These are phyloP conservation scores for Carex scoparia DNA, from an alignment of 176 grass and related monocot genomes.

Conservation along the genomic window DNA sequence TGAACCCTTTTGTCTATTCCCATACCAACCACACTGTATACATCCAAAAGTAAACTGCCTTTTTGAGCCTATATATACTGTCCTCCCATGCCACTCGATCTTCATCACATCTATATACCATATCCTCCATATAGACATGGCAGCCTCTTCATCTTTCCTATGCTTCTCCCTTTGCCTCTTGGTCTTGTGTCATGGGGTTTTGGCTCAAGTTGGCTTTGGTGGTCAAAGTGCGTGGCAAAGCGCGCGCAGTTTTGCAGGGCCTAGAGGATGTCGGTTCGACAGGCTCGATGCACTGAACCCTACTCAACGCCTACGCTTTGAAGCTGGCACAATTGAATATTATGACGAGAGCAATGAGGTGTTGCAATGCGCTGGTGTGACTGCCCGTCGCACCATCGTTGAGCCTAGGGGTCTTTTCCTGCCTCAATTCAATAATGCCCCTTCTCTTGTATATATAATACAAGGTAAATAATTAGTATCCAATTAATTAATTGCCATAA, in stretches of 20 bases:
- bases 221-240: slow-evolving; percentile 23
- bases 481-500: neutral
- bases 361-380: slow-evolving; percentile 30
- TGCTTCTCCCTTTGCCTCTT: slow-evolving; percentile 13
- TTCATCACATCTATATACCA: neutral
- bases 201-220: slow-evolving; percentile 9
- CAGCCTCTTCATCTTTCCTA: neutral
- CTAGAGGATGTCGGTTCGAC: slow-evolving; percentile 30
- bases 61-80: slow-evolving; percentile 13
- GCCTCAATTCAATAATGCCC: slow-evolving; percentile 31
- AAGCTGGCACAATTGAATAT: slow-evolving; percentile 38
- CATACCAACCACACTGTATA: slow-evolving; percentile 10
- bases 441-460: slow-evolving; percentile 36
- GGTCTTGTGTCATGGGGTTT: slow-evolving; percentile 16
- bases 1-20: slow-evolving; percentile 11
- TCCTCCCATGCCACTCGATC: neutral
- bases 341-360: slow-evolving; percentile 30
- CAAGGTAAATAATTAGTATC: slow-evolving; percentile 29
- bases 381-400: slow-evolving; percentile 10
- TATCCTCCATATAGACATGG: neutral
- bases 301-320: slow-evolving; percentile 10
- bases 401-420: slow-evolving; percentile 37
- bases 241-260: neutral
- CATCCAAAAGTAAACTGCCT: neutral
- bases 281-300: slow-evolving; percentile 38